Percentiles rank a stretch among this genome's conserved stretches.
phyloP scores from a whole-genome alignment of 768 basidiomycete species.

The Mycena galopus region DNA sequence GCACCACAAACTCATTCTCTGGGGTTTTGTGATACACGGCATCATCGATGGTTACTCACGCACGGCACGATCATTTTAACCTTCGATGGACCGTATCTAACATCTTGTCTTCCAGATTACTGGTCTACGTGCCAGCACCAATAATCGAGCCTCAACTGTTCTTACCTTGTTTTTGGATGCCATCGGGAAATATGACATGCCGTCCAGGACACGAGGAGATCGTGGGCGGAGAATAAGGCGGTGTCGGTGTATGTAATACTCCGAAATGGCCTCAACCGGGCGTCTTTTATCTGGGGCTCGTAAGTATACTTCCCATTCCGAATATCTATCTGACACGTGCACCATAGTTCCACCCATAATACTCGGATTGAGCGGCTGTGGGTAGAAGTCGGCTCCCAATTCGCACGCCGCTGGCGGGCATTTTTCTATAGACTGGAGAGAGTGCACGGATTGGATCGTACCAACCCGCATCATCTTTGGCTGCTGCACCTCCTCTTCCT shows the following conservation, averaged over 20 bases:
- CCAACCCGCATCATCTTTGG: conserved; percentile 13
- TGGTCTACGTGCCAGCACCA: conserved; percentile 29
- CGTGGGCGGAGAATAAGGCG: conserved; percentile 43
- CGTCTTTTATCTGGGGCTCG: conserved; percentile 11
- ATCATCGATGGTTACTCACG: conserved; percentile 47
- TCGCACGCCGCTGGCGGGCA: conserved; percentile 20
- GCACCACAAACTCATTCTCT: conserved; percentile 36
- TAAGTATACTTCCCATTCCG: conserved; percentile 29
- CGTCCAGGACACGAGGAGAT: conserved; percentile 40
- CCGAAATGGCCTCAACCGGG: conserved; percentile 35
- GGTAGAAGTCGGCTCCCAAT: conserved; percentile 28
- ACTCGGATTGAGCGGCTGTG: conserved; percentile 22
- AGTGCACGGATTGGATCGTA: conserved; percentile 5
- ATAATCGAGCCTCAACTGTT: conserved; percentile 31
- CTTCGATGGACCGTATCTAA: not conserved
- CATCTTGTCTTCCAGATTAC: not conserved
- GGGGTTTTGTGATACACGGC: conserved; percentile 46
- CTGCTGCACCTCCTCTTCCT: conserved; percentile 25
- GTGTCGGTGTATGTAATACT: conserved; percentile 43
- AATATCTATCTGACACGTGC: not conserved
- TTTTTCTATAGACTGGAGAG: conserved; percentile 20
- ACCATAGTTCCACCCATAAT: conserved; percentile 2
- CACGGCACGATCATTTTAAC: conserved; percentile 39
- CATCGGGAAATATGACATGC: conserved; percentile 20
- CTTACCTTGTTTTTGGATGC: conserved; percentile 14